phyloP scores from a whole-genome alignment of 2,329 filamentous ascomycete genomes.

The Akanthomyces uredinophilus region DNA sequence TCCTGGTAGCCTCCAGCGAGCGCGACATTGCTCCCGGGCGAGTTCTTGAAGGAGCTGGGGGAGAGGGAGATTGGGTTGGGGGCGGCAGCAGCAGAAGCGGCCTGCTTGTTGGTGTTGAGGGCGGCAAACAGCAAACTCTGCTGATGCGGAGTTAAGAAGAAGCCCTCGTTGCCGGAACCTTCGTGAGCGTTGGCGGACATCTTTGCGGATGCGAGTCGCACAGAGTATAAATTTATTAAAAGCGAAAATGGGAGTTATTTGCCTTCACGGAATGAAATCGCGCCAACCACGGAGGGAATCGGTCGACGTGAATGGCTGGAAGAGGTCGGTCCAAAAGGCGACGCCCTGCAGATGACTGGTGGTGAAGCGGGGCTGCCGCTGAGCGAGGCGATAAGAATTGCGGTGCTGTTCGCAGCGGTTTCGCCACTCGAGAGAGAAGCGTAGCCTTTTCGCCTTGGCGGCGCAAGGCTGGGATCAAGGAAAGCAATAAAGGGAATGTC shows the following conservation, averaged over 20 bases:
- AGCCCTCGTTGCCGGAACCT: conserved; percentile 42
- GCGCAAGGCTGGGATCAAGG: conserved; percentile 2
- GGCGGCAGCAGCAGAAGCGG: conserved; percentile 23
- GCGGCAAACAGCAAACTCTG: conserved; percentile 72
- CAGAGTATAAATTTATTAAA: not conserved
- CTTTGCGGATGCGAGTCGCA: not conserved
- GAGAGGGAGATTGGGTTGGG: conserved; percentile 40
- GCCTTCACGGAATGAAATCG: not conserved
- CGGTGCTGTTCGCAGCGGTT: not conserved
- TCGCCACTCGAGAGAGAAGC: not conserved
- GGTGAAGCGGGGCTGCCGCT: conserved; percentile 10
- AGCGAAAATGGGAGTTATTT: not conserved
- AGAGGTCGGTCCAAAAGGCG: not conserved
- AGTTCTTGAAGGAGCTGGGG: conserved; percentile 45
- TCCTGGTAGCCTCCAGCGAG: conserved; percentile 53
- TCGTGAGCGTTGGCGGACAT: conserved; percentile 46
- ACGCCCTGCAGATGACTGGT: conserved; percentile 11
- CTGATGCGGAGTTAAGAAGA: conserved; percentile 70
- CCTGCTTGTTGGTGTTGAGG: conserved; percentile 62
- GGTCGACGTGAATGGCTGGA: not conserved
- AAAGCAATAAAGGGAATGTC: not conserved
- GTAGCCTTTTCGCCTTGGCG: not conserved
- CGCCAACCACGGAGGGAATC: not conserved
- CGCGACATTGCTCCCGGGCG: conserved; percentile 38
- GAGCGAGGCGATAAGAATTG: not conserved